Evolutionary conservation across 225 moss, liverwort and hornwort species (phyloP), one percentile per base, ranked within the genome.

Genomic region (Physcomitrellopsis africana): DNA sequence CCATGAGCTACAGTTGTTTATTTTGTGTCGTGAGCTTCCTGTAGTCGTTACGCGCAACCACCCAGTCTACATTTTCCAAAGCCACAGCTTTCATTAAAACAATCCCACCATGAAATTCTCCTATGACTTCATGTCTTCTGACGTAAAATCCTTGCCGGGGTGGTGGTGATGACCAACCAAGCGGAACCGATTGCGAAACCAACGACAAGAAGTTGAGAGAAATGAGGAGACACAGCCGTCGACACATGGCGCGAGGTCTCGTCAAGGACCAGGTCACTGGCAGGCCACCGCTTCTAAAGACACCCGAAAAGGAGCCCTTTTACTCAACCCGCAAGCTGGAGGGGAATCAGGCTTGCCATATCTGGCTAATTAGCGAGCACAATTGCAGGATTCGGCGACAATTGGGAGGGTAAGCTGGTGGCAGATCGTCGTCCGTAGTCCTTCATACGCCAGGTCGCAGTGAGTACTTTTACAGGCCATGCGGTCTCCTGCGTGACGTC

Each of bases 201-300:
- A 14, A 9, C 60, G 42, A 60, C 12, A 37, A 20, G 8, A 52
- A 9, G 67, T 59, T 10, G 20, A 70, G 63, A 27, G 55, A 45
- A 53, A 11, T 69, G 69, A 62, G 53, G 77, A 60, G 4, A 9
- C 11, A 9, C 3, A 5, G 1, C 11, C 11, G 5, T 9, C 0
- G 54, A 53, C 77, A 70, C 70, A 32, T 77, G 77, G 63, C 62
- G 62, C 2, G 6, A 19, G 10, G 47, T n/a, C 1, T 19, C 1
- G 16, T 44, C 42, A 2, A 0, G 27, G 60, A 47, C 37, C 7
- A 7, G 12, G 22, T 18, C 29, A 17, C 17, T 43, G 23, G 23
- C 26, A 17, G 43, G 65, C 74, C 74, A 74, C 44, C 55, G 43
- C 74, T 24, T 5, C 72, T 49, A 1, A 5, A 10, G 15, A 12